Percentiles rank a stretch among this genome's conserved stretches.
Conservation (phyloP, 2,329 filamentous ascomycete species). For the Madurella mycetomatis region DNA sequence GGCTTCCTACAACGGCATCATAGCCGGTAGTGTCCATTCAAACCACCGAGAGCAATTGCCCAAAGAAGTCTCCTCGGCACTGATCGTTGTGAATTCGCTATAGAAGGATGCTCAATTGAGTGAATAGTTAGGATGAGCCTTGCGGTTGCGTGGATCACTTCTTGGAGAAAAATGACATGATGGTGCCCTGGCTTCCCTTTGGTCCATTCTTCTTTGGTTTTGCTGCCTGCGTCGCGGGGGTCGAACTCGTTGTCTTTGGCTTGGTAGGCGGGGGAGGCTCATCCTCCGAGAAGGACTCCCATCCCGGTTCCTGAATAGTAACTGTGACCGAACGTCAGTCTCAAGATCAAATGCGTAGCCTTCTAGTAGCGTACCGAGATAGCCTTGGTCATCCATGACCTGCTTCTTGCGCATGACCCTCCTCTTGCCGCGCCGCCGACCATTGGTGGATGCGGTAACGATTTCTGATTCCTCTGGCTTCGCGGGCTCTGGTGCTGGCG, state of each 20-base stretch:
- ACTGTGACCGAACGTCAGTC: conserved; percentile 47
- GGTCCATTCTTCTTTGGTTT: conserved; percentile 53
- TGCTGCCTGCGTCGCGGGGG: conserved; percentile 38
- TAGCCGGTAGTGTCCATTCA: too few relatives aligned
- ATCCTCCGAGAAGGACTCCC: conserved; percentile 93
- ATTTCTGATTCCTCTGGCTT: conserved; percentile 47
- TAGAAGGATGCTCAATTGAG: neutral
- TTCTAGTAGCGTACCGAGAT: conserved; percentile 61
- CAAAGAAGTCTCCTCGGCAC: too few relatives aligned
- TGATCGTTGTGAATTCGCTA: neutral
- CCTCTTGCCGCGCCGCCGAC: conserved; percentile 69
- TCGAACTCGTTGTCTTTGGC: conserved; percentile 42
- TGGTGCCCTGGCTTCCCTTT: conserved; percentile 68
- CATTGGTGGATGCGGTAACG: conserved; percentile 45
- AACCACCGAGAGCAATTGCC: too few relatives aligned
- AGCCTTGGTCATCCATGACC: conserved; percentile 82
- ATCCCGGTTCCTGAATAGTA: conserved; percentile 75
- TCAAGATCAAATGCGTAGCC: neutral
- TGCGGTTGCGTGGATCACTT: conserved; percentile 44
- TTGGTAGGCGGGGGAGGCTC: conserved; percentile 58
- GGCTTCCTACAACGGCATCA: too few relatives aligned
- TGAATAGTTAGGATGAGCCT: neutral
- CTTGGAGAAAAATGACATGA: conserved; percentile 90
- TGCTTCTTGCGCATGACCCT: conserved; percentile 85
- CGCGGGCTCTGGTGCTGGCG: conserved; percentile 33